Evolutionary conservation across 2,329 filamentous ascomycete species (phyloP), one percentile per base, ranked within the genome.

Genomic region (Curvularia lunata): DNA sequence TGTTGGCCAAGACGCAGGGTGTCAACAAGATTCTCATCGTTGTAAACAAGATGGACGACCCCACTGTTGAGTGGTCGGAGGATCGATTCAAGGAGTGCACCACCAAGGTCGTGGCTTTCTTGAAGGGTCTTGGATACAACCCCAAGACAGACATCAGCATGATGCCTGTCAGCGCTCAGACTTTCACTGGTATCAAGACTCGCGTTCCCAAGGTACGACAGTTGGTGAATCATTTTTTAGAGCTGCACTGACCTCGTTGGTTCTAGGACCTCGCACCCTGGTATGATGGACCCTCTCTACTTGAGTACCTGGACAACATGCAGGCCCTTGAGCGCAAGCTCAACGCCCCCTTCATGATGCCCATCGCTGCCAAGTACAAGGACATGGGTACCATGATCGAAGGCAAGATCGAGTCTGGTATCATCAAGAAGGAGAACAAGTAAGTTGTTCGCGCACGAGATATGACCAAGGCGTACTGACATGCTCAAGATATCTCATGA

Each of bases 311-410:
- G n/a, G 94, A 97, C 76, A 83, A 86, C 74, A 97, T 98, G 91
- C 88, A 90, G 71, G 88, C 94, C 12, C 85, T 97, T 38, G 94
- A 99, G 78, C 91, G 95, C 70, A 99, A 98, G 83, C 80, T 97
- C 70, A 97, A 97, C 70, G 95, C 95, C 1, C 94, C 95, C 9
- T 98, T 99, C 84, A 98, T 99, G 95, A 97, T 99, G 93, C 91
- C 95, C 8, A 85, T 99, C 64, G 91, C 91, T 63, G 92, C 91
- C 79, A 99, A 99, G 81, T 99, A 98, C 83, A 87, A 91, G 70
- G 96, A 99, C 76, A 89, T 99, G 85, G 95, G 95, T 70, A 99
- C 95, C 61, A 92, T 99, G 86, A 86, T 97, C 41, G 96, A 99
- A 81, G 95, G 95, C 66, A 97, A 97, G 84, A 91, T 99, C 65